Conservation (phyloP, 1,284 basidiomycete genomes). For the Cutaneotrichosporon mucoides region DNA sequence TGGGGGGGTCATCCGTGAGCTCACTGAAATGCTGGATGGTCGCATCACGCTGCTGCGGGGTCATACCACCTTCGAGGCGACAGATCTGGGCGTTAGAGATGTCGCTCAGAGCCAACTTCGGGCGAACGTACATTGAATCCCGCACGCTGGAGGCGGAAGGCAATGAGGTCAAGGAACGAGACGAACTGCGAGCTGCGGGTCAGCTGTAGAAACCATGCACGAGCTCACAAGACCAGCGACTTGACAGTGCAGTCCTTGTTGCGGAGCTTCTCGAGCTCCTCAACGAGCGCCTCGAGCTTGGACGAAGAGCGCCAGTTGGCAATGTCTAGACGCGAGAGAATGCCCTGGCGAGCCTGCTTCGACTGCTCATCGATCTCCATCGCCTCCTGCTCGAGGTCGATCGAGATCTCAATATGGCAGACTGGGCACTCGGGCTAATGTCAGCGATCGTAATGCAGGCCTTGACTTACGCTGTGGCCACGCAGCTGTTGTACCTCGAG, state of each 20-base stretch:
- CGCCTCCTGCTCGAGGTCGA: conserved; percentile 90
- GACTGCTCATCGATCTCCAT: conserved; percentile 67
- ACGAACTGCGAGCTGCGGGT: conserved; percentile 38
- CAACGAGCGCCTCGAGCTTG: conserved; percentile 95
- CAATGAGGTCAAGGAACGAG: conserved; percentile 67
- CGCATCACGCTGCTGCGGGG: conserved; percentile 88
- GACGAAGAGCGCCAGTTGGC: conserved; percentile 89
- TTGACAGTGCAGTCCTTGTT: conserved; percentile 87
- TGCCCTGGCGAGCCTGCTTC: conserved; percentile 76
- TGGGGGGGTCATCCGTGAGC: conserved; percentile 31
- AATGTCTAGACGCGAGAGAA: conserved; percentile 83
- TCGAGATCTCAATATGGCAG: conserved; percentile 87
- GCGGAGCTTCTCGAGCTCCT: conserved; percentile 82
- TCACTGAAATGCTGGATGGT: conserved; percentile 91
- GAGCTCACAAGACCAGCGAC: conserved; percentile 80
- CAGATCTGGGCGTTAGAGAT: conserved; percentile 63
- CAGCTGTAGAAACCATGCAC: too few relatives aligned
- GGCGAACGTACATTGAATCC: conserved; percentile 67
- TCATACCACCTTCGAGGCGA: conserved; percentile 94
- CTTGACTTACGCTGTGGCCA: conserved; percentile 62
- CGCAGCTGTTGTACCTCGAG: conserved; percentile 60
- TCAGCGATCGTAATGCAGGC: not conserved
- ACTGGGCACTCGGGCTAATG: conserved; percentile 85
- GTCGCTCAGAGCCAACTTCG: too few relatives aligned
- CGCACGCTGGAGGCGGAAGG: conserved; percentile 83